phyloP scores from a whole-genome alignment of 192 early-diverging fungal genomes.

The Linnemannia hyalina region DNA sequence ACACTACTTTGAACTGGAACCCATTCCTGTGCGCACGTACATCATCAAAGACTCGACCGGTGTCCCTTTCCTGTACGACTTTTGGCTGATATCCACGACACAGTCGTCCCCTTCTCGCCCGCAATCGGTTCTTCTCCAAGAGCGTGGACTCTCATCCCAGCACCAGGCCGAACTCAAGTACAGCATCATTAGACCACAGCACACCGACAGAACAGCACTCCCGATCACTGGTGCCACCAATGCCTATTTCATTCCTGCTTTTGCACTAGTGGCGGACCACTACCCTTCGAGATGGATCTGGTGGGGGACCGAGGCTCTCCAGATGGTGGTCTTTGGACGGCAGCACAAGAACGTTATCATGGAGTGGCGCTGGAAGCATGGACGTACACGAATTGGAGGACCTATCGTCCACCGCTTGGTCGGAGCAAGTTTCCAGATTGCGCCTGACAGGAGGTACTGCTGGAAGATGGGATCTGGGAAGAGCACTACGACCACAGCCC shows the following conservation, averaged over 20 bases:
- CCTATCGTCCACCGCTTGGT: conserved; percentile 28
- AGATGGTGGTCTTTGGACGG: conserved; percentile 51
- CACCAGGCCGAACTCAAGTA: conserved; percentile 35
- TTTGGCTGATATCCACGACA: conserved; percentile 29
- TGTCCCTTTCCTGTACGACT: conserved; percentile 36
- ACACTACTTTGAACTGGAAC: conserved; percentile 46
- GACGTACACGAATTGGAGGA: conserved; percentile 30
- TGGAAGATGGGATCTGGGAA: conserved; percentile 41
- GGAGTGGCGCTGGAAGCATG: conserved; percentile 52
- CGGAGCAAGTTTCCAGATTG: conserved; percentile 35
- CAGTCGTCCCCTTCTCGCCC: conserved; percentile 21
- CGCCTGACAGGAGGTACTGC: conserved; percentile 38
- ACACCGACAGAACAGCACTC: conserved; percentile 39
- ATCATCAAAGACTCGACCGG: conserved; percentile 35
- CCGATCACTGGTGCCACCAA: conserved; percentile 20
- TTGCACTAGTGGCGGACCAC: conserved; percentile 31
- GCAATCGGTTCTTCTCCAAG: conserved; percentile 21
- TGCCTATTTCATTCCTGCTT: conserved; percentile 32
- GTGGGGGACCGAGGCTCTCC: conserved; percentile 48
- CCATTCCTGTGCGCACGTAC: conserved; percentile 39
- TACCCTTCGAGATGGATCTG: conserved; percentile 45
- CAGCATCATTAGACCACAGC: conserved; percentile 40
- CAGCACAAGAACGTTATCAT: conserved; percentile 45
- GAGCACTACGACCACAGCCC: background rate
- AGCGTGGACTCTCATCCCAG: conserved; percentile 19